Base-by-base conservation (phyloP, 176 grass and related monocot species). In the Rhipidocladum racemiflorum region DNA sequence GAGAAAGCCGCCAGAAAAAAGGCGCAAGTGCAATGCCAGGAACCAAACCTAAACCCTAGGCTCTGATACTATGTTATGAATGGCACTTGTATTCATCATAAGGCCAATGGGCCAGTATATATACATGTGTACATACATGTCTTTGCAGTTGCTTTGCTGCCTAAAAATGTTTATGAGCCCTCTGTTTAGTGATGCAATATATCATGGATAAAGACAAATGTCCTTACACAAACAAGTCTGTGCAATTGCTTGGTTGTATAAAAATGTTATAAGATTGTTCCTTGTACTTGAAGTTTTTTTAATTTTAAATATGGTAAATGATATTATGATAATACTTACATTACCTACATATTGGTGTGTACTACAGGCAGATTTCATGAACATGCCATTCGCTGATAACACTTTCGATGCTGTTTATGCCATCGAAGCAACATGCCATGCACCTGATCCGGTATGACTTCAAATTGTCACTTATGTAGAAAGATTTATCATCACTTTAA, bases 341-440 rank as follows among this genome's bases (percentile, higher is more conserved):
- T 79, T 53, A 39, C 44, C 45, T 48, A 55, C 57, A 74, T 81
- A 74, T 84, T 78, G 30, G 46, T 81, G 14, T 83, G 12, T 55
- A 70, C 21, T 90, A 55, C 89, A 94, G 92, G 92, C 74, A 55
- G 92, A 94, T 70, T 94, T 94, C 85, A 94, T 94, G 92, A 87
- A 90, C n/a, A 94, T 90, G 89, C 85, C 92, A 0, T 91, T 94
- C 46, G 67, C 83, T 68, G 89, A 94, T 60, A 85, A 87, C 69
- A 91, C 78, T 32, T 94, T 91, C 0, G 87, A 91, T 80, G 87
- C 77, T 43, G 75, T 89, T 59, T 94, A 94, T 83, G 87, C 92
- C 53, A 90, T 94, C 50, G 89, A 94, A 74, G 92, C 92, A 49
- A 94, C 92, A 54, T 94, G 92, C 51, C 89, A 94, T 85, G 89